These are phyloP conservation scores for Collariella sp. DNA, from an alignment of 495 filamentous ascomycete genomes.

Conservation along the genomic window DNA sequence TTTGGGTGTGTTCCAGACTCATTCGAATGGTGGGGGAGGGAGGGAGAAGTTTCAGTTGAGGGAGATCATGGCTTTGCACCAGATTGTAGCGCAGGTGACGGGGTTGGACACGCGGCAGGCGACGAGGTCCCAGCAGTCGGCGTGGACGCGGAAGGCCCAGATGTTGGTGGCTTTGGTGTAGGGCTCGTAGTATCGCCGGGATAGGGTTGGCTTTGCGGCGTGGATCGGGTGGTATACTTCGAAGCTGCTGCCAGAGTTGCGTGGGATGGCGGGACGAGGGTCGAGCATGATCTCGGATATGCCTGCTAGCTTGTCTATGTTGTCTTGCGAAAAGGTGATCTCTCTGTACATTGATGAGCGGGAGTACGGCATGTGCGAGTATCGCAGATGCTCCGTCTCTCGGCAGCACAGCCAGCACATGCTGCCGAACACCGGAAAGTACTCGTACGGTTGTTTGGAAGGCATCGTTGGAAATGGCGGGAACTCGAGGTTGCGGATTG, in stretches of 20 bases:
- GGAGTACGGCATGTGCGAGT: neutral
- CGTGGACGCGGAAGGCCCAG: conserved; percentile 18
- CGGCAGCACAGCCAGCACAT: conserved; percentile 18
- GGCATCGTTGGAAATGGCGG: too few species aligned
- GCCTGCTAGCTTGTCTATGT: neutral
- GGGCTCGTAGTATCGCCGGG: neutral
- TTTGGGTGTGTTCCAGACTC: neutral
- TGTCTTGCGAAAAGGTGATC: neutral
- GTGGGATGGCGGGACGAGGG: neutral
- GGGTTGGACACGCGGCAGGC: conserved; percentile 2
- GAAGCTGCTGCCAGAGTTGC: neutral
- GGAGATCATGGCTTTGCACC: conserved; percentile 10
- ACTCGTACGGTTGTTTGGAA: neutral
- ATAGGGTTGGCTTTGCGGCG: too few species aligned
- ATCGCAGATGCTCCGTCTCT: conserved; percentile 4
- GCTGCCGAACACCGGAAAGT: neutral
- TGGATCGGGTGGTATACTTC: too few species aligned
- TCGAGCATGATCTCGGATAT: neutral
- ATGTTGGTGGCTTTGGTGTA: neutral
- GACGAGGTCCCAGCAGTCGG: conserved; percentile 19
- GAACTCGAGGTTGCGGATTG: too few species aligned
- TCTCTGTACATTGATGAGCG: neutral
- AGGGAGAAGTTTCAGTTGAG: conserved; percentile 13
- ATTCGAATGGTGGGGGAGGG: neutral
- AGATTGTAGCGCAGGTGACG: neutral